A percentile compares a stretch with the other conserved stretches of the same genome.
Conservation (phyloP, 2,329 filamentous ascomycete species). For the Ophiostoma sp. region DNA sequence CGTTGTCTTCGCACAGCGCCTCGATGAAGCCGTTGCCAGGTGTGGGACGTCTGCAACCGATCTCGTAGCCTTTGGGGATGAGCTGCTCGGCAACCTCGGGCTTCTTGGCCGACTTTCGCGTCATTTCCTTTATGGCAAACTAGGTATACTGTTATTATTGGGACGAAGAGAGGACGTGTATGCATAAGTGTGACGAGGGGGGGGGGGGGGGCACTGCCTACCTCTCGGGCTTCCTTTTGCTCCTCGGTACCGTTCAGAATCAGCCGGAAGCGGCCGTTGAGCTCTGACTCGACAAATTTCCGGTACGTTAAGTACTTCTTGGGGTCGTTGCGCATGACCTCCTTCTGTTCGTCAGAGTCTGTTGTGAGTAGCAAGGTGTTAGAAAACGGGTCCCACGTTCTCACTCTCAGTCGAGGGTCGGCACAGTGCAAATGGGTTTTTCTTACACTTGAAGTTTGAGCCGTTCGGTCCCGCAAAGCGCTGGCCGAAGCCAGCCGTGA, state of each 20-base stretch:
- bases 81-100: constrained; percentile 32
- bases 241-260: constrained; percentile 20
- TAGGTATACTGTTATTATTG: background rate
- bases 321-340: constrained; percentile 47
- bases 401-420: too few relatives aligned
- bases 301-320: constrained; percentile 49
- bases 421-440: too few relatives aligned
- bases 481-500: constrained; percentile 27
- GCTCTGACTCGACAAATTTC: constrained; percentile 44
- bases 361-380: too few relatives aligned
- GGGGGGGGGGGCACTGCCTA: too few relatives aligned
- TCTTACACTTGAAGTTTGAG: constrained; percentile 17
- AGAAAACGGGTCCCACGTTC: too few relatives aligned
- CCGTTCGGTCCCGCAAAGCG: constrained; percentile 12
- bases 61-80: constrained; percentile 42
- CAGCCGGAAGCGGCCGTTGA: constrained; percentile 50
- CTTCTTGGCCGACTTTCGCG: constrained; percentile 32
- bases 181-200: too few relatives aligned
- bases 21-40: constrained; percentile 47
- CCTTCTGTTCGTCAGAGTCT: constrained; percentile 40
- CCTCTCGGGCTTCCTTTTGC: constrained; percentile 17
- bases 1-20: constrained; percentile 41
- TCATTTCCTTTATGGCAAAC: constrained; percentile 21
- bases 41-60: constrained; percentile 43
- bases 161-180: too few relatives aligned